Base-by-base conservation (phyloP, 23 red algal species). In the Gracilariopsis chorda region DNA sequence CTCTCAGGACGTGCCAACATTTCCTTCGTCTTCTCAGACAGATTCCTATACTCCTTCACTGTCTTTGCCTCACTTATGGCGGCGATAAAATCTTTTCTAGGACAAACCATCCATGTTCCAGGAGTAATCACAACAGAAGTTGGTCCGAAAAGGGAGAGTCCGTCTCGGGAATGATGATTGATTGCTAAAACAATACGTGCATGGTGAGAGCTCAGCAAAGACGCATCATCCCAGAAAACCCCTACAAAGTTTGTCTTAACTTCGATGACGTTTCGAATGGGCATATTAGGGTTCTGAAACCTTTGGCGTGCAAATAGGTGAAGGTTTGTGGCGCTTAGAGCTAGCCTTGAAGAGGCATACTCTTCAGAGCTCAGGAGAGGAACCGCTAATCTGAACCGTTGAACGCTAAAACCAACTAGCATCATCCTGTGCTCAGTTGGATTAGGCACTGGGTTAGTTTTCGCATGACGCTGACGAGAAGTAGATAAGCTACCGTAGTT, bases 191-290 rank as follows among this genome's bases (percentile, higher is more conserved):
- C 69, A 47, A 89, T 78, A 25, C 58, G 65, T 7, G 85, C 65
- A 62, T 89, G 72, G 28, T 89, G 69, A 42, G 85, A 77, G 55
- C 85, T 89, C 10, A 89, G 51, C 35, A 89, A 65, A 13, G 69
- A 65, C 29, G 49, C 51, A 27, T 45, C 61, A 10, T 89, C 85
- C 85, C 85, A 89, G n/a, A 89, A 69, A 45, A 89, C 39, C 12
- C 85, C 85, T n/a, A 89, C 63, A 70, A 89, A 89, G 51, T 89
- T 36, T 42, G 34, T 76, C 56, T 89, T 89, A 29, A 89, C 65
- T 69, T 89, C 85, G 29, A 89, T 41, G 20, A 78, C 69, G 40
- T 89, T 89, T 36, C 58, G 39, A 47, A 62, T 29, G 41, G 68
- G 32, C 8, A 46, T 63, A 25, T 33, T 48, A 33, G 62, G 46